Conservation (phyloP, 257 asterid species). For the Nemophila menziesii region DNA sequence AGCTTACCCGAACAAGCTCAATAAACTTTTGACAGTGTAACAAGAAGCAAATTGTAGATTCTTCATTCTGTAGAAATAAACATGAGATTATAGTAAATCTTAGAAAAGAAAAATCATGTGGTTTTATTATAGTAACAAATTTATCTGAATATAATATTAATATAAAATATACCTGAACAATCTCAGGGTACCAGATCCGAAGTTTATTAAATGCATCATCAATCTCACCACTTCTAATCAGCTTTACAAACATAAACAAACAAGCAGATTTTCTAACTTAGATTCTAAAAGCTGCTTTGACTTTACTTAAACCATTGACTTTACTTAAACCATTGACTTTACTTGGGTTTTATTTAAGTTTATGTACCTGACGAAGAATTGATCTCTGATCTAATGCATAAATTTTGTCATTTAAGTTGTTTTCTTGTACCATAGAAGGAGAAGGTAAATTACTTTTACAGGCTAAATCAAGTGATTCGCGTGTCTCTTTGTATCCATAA, state of each 20-base stretch:
- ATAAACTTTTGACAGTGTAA: conserved; percentile 73
- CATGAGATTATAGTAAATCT: no score
- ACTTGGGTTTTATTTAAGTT: conserved; percentile 7
- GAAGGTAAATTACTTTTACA: conserved; percentile 62
- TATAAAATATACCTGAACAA: no score
- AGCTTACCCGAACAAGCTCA: conserved; percentile 77
- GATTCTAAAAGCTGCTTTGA: no score
- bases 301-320: no score
- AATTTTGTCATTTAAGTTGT: conserved; percentile 32
- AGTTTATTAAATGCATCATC: no score
- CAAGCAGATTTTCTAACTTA: no score
- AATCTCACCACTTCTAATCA: no score
- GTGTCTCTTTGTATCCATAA: conserved; percentile 88
- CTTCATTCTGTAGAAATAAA: conserved; percentile 54
- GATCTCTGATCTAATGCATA: conserved; percentile 56
- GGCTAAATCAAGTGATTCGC: conserved; percentile 50
- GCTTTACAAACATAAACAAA: no score
- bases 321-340: no score
- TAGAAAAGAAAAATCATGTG: no score
- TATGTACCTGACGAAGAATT: conserved; percentile 75
- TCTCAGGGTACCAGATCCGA: conserved; percentile 56
- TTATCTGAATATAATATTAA: no score
- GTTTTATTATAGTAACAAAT: no score
- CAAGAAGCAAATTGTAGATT: conserved; percentile 64
- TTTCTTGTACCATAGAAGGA: conserved; percentile 41